A percentile compares a stretch with the other conserved stretches of the same genome.
Evolutionary conservation across 495 filamentous ascomycete species (phyloP).

Genomic region (Emericellopsis terricola): DNA sequence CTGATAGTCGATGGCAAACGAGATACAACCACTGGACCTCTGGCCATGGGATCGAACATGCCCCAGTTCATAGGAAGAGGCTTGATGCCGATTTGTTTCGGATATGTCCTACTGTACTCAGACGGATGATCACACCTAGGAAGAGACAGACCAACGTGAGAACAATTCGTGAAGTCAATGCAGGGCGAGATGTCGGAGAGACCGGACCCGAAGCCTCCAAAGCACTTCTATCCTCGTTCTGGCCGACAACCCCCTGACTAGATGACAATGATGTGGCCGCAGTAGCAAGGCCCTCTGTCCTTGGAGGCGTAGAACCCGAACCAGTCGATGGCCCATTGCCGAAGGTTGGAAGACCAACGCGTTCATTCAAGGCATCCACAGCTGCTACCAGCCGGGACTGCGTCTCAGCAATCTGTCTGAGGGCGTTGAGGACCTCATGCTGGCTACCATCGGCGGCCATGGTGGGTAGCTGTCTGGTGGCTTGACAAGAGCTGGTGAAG

Average conservation of each 20-base stretch:
- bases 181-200: constrained; percentile 10
- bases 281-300: too few relatives aligned
- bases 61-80: constrained; percentile 85
- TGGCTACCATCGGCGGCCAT: constrained; percentile 14
- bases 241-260: too few relatives aligned
- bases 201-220: too few relatives aligned
- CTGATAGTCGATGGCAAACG: constrained; percentile 58
- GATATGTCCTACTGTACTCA: constrained; percentile 61
- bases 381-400: constrained; percentile 36
- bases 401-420: constrained; percentile 32
- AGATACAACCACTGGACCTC: constrained; percentile 86
- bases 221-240: too few relatives aligned
- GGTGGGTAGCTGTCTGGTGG: constrained; percentile 3
- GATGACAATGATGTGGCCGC: too few relatives aligned
- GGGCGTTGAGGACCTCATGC: constrained; percentile 19
- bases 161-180: constrained; percentile 45
- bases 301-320: not conserved
- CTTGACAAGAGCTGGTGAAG: not conserved
- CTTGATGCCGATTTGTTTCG: constrained; percentile 83
- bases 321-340: constrained; percentile 4
- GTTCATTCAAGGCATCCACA: constrained; percentile 42
- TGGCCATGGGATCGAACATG: constrained; percentile 45
- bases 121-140: not conserved
- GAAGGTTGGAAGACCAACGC: constrained; percentile 39
- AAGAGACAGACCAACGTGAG: constrained; percentile 19